Conservation (phyloP, 176 grass and related monocot genomes). For the Oryza longistaminata region DNA sequence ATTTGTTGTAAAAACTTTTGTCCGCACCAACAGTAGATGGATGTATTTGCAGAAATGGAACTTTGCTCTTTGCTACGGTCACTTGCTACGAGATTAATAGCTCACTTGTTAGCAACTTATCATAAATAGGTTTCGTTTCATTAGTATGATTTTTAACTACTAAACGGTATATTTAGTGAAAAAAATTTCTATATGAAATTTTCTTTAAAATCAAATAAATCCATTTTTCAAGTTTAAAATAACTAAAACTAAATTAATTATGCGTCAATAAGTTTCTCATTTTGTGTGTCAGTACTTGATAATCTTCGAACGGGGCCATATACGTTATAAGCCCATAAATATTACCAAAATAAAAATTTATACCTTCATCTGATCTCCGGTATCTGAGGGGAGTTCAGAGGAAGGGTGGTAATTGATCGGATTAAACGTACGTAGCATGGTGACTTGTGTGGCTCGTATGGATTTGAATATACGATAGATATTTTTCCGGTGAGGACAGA, state of each 20-base stretch:
- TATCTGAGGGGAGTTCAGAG: neutral
- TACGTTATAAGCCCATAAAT: neutral
- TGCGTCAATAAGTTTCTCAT: too few species aligned
- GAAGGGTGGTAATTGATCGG: neutral
- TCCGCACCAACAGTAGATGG: neutral
- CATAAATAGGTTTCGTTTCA: neutral
- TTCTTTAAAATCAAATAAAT: too few species aligned
- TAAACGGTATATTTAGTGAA: too few species aligned
- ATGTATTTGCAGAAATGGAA: neutral
- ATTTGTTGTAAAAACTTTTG: neutral
- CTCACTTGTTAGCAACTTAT: neutral
- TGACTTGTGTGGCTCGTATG: neutral
- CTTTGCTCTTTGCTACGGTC: too few species aligned
- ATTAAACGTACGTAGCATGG: neutral
- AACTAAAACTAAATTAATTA: too few species aligned
- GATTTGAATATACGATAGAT: neutral
- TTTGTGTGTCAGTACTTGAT: too few species aligned
- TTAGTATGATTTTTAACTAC: too few species aligned
- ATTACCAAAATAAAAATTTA: neutral
- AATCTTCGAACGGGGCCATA: too few species aligned
- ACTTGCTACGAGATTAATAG: too few species aligned
- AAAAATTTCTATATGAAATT: too few species aligned
- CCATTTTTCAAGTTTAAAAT: too few species aligned
- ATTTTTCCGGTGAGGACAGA: conserved; percentile 3
- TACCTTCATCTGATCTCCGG: neutral